A percentile compares a stretch with the other conserved stretches of the same genome.
phyloP scores from a whole-genome alignment of 1,284 basidiomycete species.

The Agroathelia rolfsii region DNA sequence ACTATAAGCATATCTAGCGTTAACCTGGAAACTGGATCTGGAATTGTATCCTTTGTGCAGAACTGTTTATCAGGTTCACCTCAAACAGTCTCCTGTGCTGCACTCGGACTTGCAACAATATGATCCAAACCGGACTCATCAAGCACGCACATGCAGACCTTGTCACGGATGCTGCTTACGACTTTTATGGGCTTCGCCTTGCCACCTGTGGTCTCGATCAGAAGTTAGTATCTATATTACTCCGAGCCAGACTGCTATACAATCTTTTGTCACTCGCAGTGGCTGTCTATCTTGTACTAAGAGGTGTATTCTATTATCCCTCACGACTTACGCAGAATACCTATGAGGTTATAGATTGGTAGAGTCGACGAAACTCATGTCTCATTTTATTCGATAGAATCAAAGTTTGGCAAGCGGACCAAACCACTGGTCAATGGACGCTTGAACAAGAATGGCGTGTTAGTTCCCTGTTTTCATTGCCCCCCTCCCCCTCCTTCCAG shows the following conservation, averaged over 20 bases:
- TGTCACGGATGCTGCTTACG: slow-evolving; percentile 77
- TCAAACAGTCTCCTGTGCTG: too few species aligned
- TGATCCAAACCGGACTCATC: slow-evolving; percentile 71
- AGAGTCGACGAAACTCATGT: too few species aligned
- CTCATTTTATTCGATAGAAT: slow-evolving; percentile 37
- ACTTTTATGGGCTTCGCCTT: slow-evolving; percentile 79
- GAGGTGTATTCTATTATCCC: too few species aligned
- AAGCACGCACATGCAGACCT: slow-evolving; percentile 69
- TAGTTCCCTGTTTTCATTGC: slow-evolving; percentile 12
- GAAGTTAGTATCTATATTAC: slow-evolving; percentile 30
- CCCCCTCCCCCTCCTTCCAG: neutral
- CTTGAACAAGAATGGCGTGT: slow-evolving; percentile 87
- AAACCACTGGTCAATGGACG: slow-evolving; percentile 60
- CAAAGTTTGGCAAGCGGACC: slow-evolving; percentile 74
- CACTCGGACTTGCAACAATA: too few species aligned
- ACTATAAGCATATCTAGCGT: too few species aligned
- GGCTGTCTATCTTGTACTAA: too few species aligned
- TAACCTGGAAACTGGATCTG: too few species aligned
- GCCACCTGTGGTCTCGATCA: slow-evolving; percentile 75
- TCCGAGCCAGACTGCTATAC: neutral
- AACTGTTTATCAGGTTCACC: too few species aligned
- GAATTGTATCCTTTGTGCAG: too few species aligned
- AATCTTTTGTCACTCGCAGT: slow-evolving; percentile 8
- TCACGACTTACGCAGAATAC: too few species aligned
- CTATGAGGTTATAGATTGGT: too few species aligned